Conservation (phyloP, 352 stramenopile genomes). For the Phytophthora cactorum region DNA sequence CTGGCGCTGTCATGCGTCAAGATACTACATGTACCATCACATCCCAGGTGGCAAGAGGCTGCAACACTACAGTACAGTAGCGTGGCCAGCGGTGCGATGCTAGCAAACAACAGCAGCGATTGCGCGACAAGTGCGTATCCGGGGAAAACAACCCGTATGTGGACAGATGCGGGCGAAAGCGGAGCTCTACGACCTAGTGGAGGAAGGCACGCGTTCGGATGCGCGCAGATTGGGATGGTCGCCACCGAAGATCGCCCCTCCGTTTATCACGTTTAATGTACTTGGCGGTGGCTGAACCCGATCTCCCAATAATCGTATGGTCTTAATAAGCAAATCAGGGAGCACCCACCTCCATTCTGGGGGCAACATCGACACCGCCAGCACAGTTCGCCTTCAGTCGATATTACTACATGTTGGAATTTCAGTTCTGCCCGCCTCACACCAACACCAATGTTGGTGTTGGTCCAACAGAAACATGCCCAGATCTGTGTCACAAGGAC, state of each 20-base stretch:
- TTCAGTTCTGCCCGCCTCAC: too few species aligned
- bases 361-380: too few species aligned
- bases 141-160: neutral
- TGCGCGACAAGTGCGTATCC: constrained; percentile 2
- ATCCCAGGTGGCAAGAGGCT: neutral
- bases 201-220: constrained; percentile 26
- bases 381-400: too few species aligned
- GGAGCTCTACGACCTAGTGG: constrained; percentile 4
- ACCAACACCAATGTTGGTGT: too few species aligned
- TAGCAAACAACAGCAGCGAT: constrained; percentile 5
- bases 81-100: neutral
- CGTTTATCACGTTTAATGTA: constrained; percentile 2
- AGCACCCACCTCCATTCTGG: too few species aligned
- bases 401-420: too few species aligned
- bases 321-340: neutral
- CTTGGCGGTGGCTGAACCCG: neutral
- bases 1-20: constrained; percentile 2
- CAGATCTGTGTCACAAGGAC: too few species aligned
- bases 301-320: constrained; percentile 24
- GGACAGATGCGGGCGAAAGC: neutral
- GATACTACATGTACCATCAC: constrained; percentile 10
- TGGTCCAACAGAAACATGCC: too few species aligned
- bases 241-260: neutral
- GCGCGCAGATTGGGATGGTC: constrained; percentile 4
- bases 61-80: too few species aligned